phyloP scores from a whole-genome alignment of 2,329 filamentous ascomycete species.

The Pseudogymnoascus sp. region DNA sequence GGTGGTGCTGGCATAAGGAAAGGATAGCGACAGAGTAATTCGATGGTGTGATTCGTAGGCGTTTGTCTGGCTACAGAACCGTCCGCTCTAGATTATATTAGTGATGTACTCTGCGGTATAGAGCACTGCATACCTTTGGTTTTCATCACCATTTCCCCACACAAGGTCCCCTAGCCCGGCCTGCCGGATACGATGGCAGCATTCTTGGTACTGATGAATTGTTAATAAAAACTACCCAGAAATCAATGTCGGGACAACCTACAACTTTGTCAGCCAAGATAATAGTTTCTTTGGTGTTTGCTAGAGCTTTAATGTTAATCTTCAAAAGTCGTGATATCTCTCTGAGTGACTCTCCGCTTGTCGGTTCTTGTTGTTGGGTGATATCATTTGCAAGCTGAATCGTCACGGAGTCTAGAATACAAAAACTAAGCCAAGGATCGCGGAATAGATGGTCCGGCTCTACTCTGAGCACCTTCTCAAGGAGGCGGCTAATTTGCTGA shows the following conservation, averaged over 20 bases:
- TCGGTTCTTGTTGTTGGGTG: background rate
- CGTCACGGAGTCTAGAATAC: background rate
- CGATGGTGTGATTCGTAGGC: background rate
- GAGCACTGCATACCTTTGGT: background rate
- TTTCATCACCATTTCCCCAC: background rate
- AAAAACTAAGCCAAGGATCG: conserved; percentile 9
- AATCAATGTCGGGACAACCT: background rate
- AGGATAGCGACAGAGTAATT: conserved; percentile 10
- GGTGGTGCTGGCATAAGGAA: conserved; percentile 5
- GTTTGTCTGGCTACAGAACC: background rate
- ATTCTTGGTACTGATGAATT: background rate
- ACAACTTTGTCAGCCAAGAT: conserved; percentile 6
- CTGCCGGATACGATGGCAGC: background rate
- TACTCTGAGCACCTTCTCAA: conserved; percentile 8
- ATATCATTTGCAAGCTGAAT: background rate
- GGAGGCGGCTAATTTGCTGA: background rate
- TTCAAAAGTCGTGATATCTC: background rate
- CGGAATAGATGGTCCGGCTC: conserved; percentile 10
- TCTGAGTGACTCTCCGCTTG: background rate
- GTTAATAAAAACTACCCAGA: background rate
- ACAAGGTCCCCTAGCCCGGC: background rate
- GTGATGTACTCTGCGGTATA: background rate
- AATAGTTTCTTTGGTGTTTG: background rate
- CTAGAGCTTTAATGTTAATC: conserved; percentile 2
- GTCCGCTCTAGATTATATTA: background rate